These are phyloP conservation scores for Cryphonectria naterciae DNA, from an alignment of 2,329 filamentous ascomycete species.

Conservation along the genomic window DNA sequence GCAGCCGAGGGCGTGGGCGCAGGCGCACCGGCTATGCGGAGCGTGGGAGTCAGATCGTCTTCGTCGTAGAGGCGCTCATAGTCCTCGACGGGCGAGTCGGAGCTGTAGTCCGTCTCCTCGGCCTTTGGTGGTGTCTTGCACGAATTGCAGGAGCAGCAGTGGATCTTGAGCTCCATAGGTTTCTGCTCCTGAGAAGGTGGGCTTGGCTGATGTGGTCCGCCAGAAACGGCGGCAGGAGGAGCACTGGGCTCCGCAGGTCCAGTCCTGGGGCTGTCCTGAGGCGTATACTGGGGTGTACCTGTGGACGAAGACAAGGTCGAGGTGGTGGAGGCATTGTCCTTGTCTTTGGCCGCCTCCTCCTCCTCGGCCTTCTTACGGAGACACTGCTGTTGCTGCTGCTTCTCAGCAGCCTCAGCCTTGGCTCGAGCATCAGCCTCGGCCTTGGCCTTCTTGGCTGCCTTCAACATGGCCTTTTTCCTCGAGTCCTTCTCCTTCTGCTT, in stretches of 20 bases:
- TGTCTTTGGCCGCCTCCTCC: conserved; percentile 27
- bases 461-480: conserved; percentile 44
- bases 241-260: conserved; percentile 29
- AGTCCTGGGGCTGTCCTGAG: conserved; percentile 37
- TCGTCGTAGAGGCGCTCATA: conserved; percentile 63
- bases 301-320: conserved; percentile 31
- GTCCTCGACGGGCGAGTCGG: conserved; percentile 62
- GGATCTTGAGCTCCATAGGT: conserved; percentile 22
- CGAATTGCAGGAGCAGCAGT: conserved; percentile 15
- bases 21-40: conserved; percentile 45
- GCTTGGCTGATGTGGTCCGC: conserved; percentile 28
- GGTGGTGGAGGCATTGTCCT: conserved; percentile 31
- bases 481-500: conserved; percentile 47
- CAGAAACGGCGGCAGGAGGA: conserved; percentile 29
- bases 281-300: conserved; percentile 35
- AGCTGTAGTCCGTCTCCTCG: conserved; percentile 58
- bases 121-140: conserved; percentile 23
- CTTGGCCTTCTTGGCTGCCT: conserved; percentile 43
- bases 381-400: conserved; percentile 27
- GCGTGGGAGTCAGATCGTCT: conserved; percentile 60
- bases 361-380: conserved; percentile 32
- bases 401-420: conserved; percentile 29
- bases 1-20: conserved; percentile 36
- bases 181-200: conserved; percentile 4
- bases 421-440: conserved; percentile 35